Conservation (phyloP, 2,329 filamentous ascomycete species). For the Botrytis elliptica region DNA sequence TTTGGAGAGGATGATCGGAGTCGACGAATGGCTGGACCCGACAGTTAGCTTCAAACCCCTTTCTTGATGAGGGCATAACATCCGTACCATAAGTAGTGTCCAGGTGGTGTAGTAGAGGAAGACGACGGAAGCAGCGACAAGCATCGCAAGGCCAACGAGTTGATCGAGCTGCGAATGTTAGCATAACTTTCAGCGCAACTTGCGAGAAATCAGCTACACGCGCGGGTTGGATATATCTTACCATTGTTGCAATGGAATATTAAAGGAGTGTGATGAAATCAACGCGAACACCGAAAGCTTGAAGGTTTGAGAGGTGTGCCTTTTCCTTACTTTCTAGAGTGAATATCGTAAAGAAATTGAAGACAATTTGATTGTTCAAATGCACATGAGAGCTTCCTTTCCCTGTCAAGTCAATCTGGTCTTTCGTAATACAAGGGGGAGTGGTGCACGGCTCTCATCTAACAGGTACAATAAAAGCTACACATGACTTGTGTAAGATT, state of each 20-base stretch:
- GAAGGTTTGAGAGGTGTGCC: neutral
- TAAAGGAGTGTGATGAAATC: slow-evolving; percentile 36
- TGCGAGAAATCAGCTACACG: neutral
- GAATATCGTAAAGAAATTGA: neutral
- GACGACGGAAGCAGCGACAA: slow-evolving; percentile 68
- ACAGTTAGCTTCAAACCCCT: neutral
- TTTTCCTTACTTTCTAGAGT: neutral
- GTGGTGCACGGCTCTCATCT: neutral
- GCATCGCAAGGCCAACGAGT: slow-evolving; percentile 74
- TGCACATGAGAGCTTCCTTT: slow-evolving; percentile 3
- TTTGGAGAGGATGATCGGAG: slow-evolving; percentile 86
- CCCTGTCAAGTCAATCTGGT: slow-evolving; percentile 18
- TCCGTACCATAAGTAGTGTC: slow-evolving; percentile 89
- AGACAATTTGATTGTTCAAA: slow-evolving; percentile 12
- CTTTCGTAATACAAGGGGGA: slow-evolving; percentile 13
- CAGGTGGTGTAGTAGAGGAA: slow-evolving; percentile 96
- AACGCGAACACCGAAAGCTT: slow-evolving; percentile 16
- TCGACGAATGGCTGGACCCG: slow-evolving; percentile 88
- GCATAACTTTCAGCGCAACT: neutral
- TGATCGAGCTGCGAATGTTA: slow-evolving; percentile 73
- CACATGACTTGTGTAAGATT: neutral
- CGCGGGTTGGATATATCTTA: slow-evolving; percentile 23
- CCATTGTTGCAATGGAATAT: slow-evolving; percentile 38
- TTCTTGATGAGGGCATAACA: neutral
- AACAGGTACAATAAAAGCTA: neutral